Base-by-base conservation (phyloP, 2,329 filamentous ascomycete species). In the Aspergillus japonicus region DNA sequence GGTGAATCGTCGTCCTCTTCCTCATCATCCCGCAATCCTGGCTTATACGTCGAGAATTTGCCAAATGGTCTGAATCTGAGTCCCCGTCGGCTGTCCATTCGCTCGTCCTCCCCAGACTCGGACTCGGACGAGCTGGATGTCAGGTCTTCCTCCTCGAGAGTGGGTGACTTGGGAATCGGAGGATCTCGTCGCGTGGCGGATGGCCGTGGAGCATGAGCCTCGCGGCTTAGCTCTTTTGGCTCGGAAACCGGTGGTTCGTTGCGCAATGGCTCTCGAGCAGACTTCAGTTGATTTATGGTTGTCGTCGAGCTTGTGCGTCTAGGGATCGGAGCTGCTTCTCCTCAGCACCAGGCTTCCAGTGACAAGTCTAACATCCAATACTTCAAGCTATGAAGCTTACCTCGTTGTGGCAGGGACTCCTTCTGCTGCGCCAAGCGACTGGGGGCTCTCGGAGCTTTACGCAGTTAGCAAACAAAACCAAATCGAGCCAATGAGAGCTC, bases 1-100 rank as follows among this genome's bases (percentile, higher is more conserved):
- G 78, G 79, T 0, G 78, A 71, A 21, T 80, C 78, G 39, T 81
- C 78, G 12, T 78, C 78, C 24, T 79, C 77, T 16, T 79, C 73
- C 21, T 77, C 77, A 4, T 77, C 73, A 26, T 77, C 73, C 23
- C 69, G 61, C 12, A 73, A 56, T 44, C 72, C 64, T 1, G 69
- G 65, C 24, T 69, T 71, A 57, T 76, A 74, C 3, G 65, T 73
- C 4, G 77, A 79, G 50, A 74, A 75, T 60, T 74, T 74, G 8
- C 76, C 75, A 57, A 77, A 77, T 8, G 74, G 73, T 59, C 70
- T 73, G 56, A 76, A 75, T 10, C 69, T 64, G 2, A 69, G 71
- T 4, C 65, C 68, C 50, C 63, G 64, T 23, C 69, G 63, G 23
- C 57, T 64, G 5, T 62, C 49, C 6, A 63, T 23, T 7, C 64